Evolutionary conservation across 768 basidiomycete species (phyloP), one percentile per base, ranked within the genome.

Genomic region (Serpula lacrymans): DNA sequence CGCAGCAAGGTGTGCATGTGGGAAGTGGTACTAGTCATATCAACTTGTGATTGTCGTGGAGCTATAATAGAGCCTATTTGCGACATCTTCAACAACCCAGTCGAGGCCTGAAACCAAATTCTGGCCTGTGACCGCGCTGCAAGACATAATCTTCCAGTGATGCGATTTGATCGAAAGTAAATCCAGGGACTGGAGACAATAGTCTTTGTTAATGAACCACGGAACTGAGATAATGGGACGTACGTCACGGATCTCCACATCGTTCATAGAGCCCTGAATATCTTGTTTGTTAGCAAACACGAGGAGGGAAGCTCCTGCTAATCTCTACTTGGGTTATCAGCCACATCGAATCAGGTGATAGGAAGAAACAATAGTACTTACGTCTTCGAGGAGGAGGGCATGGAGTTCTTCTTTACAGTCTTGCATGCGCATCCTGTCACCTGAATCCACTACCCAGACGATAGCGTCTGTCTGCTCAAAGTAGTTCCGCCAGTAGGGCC

Each of bases 221-320:
- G 10, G 18, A 41, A 18, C 5, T 14, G 16, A 36, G 29, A 14
- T 26, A 25, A 41, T 32, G 23, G 40, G 32, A 70, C 85, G 61
- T 61, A 89, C 94, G 57, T 88, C 74, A 46, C 81, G 73, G 50
- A 97, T 96, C 66, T 96, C 91, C 23, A 65, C 60, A 46, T 82
- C 77, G 23, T 78, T 76, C 82, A 97, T 80, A 1, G 92, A 86
- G 35, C 91, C 89, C 43, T 77, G 76, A 42, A 98, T 78, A 67
- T 99, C 96, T 59, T 96, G 94, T 64, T 99, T 99, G 67, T 99
- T 99, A 21, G 96, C 96, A 58, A 98, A 89, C 39, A 98, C 83
- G 26, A 98, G 78, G 37, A 98, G 74, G 10, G 92, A 94, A 30
- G 96, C 96, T n/a, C 96, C 95, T 37, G 91, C 82, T 43, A 98